A percentile compares a stretch with the other conserved stretches of the same genome.
These are phyloP conservation scores for Saccharomycopsis sp. DNA, from an alignment of 805 yeast species.

Conservation along the genomic window DNA sequence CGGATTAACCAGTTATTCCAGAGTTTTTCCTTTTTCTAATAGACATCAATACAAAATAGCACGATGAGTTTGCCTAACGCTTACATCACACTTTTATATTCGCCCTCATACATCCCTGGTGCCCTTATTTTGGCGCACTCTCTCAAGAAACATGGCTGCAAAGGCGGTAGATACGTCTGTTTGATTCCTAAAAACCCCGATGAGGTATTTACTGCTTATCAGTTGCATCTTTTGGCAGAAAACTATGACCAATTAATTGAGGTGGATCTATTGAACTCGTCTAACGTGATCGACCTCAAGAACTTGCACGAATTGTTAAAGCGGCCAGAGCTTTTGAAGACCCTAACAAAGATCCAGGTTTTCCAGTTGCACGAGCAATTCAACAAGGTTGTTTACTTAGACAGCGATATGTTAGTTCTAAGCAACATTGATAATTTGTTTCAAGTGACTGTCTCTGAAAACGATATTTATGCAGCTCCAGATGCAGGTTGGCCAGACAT, in stretches of 20 bases:
- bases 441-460: not conserved
- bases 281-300: constrained; percentile 1
- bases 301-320: constrained; percentile 26
- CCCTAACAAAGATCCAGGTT: constrained; percentile 42
- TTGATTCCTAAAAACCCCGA: constrained; percentile 4
- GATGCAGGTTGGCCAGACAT: constrained; percentile 91
- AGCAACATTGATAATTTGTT: constrained; percentile 9
- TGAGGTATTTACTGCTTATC: not conserved
- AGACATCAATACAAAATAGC: no score
- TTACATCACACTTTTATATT: constrained; percentile 41
- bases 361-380: constrained; percentile 38
- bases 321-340: constrained; percentile 46
- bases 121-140: constrained; percentile 43
- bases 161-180: constrained; percentile 4
- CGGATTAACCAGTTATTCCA: no score
- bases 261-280: constrained; percentile 1
- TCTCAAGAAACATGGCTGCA: constrained; percentile 23
- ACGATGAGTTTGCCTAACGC: constrained; percentile 31
- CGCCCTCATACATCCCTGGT: constrained; percentile 49
- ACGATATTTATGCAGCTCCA: constrained; percentile 45
- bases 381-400: constrained; percentile 50
- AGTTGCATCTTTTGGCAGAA: not conserved
- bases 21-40: no score
- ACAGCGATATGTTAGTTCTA: constrained; percentile 46
- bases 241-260: constrained; percentile 4